Evolutionary conservation across 192 early-diverging fungal species (phyloP).

Genomic region (Rhizoclosmatium sp.): DNA sequence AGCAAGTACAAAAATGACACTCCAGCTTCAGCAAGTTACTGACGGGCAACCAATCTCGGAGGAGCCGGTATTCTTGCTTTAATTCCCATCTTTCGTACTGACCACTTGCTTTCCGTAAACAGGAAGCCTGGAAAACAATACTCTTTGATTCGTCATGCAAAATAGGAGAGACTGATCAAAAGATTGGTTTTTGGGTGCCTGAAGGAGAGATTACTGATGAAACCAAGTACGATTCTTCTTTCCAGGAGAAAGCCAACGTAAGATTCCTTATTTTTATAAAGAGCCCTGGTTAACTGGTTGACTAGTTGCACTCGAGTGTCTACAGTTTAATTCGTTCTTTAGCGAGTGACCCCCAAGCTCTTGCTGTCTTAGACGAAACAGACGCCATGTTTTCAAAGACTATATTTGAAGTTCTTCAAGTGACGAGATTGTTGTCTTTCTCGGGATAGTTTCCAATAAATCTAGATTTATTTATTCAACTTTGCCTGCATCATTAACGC

Average conservation of each 20-base stretch:
- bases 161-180: constrained; percentile 37
- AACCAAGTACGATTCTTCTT: constrained; percentile 41
- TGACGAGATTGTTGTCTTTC: constrained; percentile 18
- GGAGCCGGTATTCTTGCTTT: constrained; percentile 10
- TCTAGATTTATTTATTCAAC: background rate
- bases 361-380: background rate
- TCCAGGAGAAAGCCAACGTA: constrained; percentile 34
- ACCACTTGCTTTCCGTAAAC: background rate
- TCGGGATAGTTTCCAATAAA: constrained; percentile 1
- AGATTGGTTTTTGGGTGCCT: constrained; percentile 40
- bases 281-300: background rate
- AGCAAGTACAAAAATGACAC: constrained; percentile 45
- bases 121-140: constrained; percentile 35
- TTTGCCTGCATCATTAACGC: constrained; percentile 3
- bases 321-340: constrained; percentile 16
- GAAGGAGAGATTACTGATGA: constrained; percentile 46
- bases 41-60: constrained; percentile 14
- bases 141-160: constrained; percentile 35
- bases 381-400: constrained; percentile 26
- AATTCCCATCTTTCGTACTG: background rate
- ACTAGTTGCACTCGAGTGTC: constrained; percentile 15
- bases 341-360: constrained; percentile 2
- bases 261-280: background rate
- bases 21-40: constrained; percentile 39
- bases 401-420: constrained; percentile 28